Conservation (phyloP, 1,139 yeast genomes). For the Martiniozyma asiatica region DNA sequence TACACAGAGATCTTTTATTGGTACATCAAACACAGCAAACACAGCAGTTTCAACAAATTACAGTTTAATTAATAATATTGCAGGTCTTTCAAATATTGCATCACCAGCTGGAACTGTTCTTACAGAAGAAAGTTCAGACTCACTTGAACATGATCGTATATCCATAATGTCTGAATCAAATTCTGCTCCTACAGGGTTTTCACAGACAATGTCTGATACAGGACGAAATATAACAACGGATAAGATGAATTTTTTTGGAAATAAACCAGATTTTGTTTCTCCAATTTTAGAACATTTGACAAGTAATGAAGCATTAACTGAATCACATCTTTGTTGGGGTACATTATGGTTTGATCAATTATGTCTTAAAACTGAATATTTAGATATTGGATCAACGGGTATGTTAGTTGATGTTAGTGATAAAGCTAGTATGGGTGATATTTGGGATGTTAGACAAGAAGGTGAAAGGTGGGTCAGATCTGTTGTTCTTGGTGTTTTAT, state of each 20-base stretch:
- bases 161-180: not conserved
- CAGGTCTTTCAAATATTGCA: not conserved
- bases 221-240: too few relatives aligned
- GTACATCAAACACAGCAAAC: not conserved
- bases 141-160: too few relatives aligned
- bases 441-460: slow-evolving; percentile 29
- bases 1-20: not conserved
- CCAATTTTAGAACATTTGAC: slow-evolving; percentile 30
- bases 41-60: not conserved
- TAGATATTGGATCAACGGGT: slow-evolving; percentile 43
- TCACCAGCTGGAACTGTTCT: slow-evolving; percentile 5
- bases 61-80: too few relatives aligned
- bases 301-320: slow-evolving; percentile 51
- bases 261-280: too few relatives aligned
- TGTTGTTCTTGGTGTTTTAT: slow-evolving; percentile 24
- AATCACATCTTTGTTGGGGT: slow-evolving; percentile 81
- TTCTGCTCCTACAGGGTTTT: slow-evolving; percentile 4
- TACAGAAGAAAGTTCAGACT: slow-evolving; percentile 2
- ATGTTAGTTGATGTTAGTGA: slow-evolving; percentile 49
- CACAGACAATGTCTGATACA: too few relatives aligned
- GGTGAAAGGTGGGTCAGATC: slow-evolving; percentile 39
- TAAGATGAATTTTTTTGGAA: too few relatives aligned
- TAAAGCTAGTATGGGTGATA: slow-evolving; percentile 54
- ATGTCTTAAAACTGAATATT: slow-evolving; percentile 37
- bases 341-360: slow-evolving; percentile 65